Conservation (phyloP, 1,284 basidiomycete species). For the Boletus sp. region DNA sequence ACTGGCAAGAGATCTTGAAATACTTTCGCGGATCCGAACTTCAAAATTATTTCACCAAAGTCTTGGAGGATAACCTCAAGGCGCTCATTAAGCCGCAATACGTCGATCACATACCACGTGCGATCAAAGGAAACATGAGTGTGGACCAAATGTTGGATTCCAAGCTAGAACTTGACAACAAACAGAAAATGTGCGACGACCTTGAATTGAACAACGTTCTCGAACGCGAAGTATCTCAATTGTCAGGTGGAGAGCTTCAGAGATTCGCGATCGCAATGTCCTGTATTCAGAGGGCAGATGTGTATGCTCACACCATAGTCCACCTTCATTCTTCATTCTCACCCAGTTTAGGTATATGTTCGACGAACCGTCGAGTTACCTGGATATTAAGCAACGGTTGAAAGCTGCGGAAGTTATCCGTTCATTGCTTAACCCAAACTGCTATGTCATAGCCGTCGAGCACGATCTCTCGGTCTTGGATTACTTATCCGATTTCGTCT, state of each 20-base stretch:
- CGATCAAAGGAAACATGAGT: slow-evolving; percentile 86
- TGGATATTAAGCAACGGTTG: slow-evolving; percentile 92
- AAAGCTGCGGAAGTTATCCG: slow-evolving; percentile 96
- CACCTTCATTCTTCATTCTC: neutral
- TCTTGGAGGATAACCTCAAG: slow-evolving; percentile 96
- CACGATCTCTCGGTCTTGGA: slow-evolving; percentile 97
- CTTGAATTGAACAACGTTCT: slow-evolving; percentile 85
- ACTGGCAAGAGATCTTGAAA: slow-evolving; percentile 96
- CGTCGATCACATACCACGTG: slow-evolving; percentile 94
- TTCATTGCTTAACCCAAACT: slow-evolving; percentile 70
- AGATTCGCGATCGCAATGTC: slow-evolving; percentile 94
- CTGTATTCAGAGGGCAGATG: slow-evolving; percentile 88
- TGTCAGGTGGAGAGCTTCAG: slow-evolving; percentile 95
- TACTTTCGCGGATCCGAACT: slow-evolving; percentile 96
- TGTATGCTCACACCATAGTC: slow-evolving; percentile 47
- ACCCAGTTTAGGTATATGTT: slow-evolving; percentile 77
- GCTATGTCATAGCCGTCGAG: slow-evolving; percentile 95
- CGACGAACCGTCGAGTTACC: slow-evolving; percentile 95
- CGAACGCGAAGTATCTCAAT: slow-evolving; percentile 76
- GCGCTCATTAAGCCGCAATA: slow-evolving; percentile 99
- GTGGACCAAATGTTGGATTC: slow-evolving; percentile 89
- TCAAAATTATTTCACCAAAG: slow-evolving; percentile 98
- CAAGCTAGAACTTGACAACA: slow-evolving; percentile 81
- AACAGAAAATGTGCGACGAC: slow-evolving; percentile 74
- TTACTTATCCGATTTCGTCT: slow-evolving; percentile 96